Percentiles rank a stretch among this genome's conserved stretches.
Conservation (phyloP, 139 green algal species). For the Coelastrella sp. region DNA sequence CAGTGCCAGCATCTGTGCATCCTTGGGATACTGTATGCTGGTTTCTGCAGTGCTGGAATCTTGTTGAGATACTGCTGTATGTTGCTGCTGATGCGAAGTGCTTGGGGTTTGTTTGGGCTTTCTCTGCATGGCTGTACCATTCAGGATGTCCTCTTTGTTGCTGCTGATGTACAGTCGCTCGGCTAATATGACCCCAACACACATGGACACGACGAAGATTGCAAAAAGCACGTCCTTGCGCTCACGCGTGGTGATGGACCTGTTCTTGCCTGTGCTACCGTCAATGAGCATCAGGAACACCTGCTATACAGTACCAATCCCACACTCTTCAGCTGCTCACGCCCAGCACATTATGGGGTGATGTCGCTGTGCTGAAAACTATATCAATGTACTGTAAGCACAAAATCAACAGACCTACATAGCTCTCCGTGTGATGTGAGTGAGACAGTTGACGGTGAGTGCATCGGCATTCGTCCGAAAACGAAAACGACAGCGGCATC, state of each 20-base stretch:
- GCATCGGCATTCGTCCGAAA: no score
- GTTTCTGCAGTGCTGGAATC: constrained; percentile 11
- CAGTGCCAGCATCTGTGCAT: constrained; percentile 37
- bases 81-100: constrained; percentile 29
- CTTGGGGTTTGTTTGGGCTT: constrained; percentile 5
- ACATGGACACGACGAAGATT: constrained; percentile 73
- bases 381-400: no score
- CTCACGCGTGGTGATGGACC: constrained; percentile 20
- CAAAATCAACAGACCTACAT: no score
- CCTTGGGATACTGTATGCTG: constrained; percentile 1
- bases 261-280: constrained; percentile 42
- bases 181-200: constrained; percentile 70
- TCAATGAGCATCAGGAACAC: constrained; percentile 2
- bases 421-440: no score
- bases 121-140: constrained; percentile 4
- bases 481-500: no score
- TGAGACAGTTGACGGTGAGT: no score
- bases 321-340: neutral
- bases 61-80: neutral
- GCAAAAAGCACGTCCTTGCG: constrained; percentile 54
- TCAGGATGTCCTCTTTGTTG: constrained; percentile 36
- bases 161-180: constrained; percentile 72
- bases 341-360: no score
- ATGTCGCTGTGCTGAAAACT: no score
- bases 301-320: no score